Base-by-base conservation (phyloP, 352 stramenopile genomes). In the Peronospora belbahrii region DNA sequence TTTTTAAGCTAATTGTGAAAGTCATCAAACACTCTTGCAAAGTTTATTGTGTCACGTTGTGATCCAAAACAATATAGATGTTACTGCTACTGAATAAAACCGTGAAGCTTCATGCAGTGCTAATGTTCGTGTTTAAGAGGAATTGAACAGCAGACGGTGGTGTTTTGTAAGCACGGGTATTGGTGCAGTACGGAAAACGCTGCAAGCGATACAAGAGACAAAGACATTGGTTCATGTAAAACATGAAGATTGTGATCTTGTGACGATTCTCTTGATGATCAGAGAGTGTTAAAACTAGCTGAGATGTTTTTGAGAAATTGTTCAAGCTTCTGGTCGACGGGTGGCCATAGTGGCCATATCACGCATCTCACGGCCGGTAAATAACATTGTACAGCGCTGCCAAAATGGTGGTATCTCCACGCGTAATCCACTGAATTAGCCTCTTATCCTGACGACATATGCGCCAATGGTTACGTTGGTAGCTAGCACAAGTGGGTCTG, bases 401-500 rank as follows among this genome's bases (percentile, higher is more conserved):
- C 73, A 79, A 8, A 46, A 49, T 2, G 25, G 9, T 4, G 31
- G 31, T 8, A 65, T 87, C 11, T 58, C 85, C 0, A 75, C 94
- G 0, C 91, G 97, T 58, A 83, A 70, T 18, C 65, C 97, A 33
- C 58, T 96, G 13, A 90, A 95, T 23, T 32, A 96, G 17, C 23
- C 60, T 6, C 63, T 97, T 22, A 94, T 56, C 44, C 97, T 1
- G 54, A 69, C 1, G 61, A 45, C 0, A 48, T 91, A n/a, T 46
- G 54, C 10, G 80, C 92, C 17, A 89, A 97, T 58, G 96, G 95
- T 54, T 98, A 97, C 61, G 67, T 92, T 2, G 80, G 80, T 22
- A 97, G 97, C 66, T 95, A 83, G 57, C 94, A 98, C 70, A 97
- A 98, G 56, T 97, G 91, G 90, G 88, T 97, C 27, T 91, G 83